Base-by-base conservation (phyloP, 2,329 filamentous ascomycete genomes). In the Fusarium circinatum region DNA sequence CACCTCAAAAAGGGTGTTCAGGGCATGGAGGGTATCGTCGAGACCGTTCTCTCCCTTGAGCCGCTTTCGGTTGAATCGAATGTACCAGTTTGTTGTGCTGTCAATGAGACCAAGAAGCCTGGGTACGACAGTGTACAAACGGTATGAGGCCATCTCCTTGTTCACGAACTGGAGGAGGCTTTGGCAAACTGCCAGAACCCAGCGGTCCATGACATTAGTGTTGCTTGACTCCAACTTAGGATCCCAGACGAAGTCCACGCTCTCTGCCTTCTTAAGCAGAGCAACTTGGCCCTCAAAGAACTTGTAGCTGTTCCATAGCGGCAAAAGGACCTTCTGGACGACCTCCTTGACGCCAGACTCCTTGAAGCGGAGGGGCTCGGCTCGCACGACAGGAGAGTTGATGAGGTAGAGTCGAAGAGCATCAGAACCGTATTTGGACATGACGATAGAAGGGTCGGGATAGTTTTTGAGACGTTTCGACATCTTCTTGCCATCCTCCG, bases 61-160 rank as follows among this genome's bases (percentile, higher is more conserved):
- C 62, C 95, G 91, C 82, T 93, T 93, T 62, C 95, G 90, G 86
- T 98, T 98, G 86, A 98, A 97, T 70, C 95, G 90, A 81, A 98
- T 98, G 84, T 98, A 98, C 95, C 95, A 98, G 84, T 98, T 98
- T n/a, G 95, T 98, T 8, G 94, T 95, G 83, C 97, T 95, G 79
- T 98, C 96, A 74, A 98, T 97, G 78, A 97, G 89, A 65, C 89
- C 89, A 24, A 97, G 88, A 68, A 98, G 85, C 72, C 93, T 89
- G 13, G 95, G 95, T 49, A 98, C 95, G 49, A 98, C 96, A 3
- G 95, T 98, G 83, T 98, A 98, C 41, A 95, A 84, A 45, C 93
- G 91, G 81, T 94, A 94, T 12, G 85, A 91, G 87, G 56, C 2
- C 96, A 98, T 98, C 84, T 98, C 96, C 77, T 93, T 87, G 80